A percentile compares a stretch with the other conserved stretches of the same genome.
Evolutionary conservation across 2,329 filamentous ascomycete species (phyloP).

Genomic region (Cladorrhinum sp.): DNA sequence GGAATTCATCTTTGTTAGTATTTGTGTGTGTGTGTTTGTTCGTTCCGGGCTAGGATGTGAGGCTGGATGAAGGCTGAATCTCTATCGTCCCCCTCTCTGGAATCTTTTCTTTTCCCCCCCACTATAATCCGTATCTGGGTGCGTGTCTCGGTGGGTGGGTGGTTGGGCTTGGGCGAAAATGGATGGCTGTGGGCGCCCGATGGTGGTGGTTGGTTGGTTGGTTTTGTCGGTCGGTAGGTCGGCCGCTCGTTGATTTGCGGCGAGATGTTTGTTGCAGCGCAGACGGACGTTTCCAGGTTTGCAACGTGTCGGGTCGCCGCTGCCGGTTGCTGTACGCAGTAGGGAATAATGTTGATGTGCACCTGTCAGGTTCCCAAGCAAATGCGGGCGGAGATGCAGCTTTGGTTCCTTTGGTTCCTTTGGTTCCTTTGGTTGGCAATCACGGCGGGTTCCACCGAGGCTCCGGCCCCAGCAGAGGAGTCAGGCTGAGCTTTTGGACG

Average conservation of each 20-base stretch:
- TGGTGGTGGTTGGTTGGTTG: not conserved
- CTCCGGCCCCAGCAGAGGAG: slow-evolving; percentile 11
- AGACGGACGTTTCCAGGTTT: too few relatives aligned
- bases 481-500: not conserved
- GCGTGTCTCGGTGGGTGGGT: not conserved
- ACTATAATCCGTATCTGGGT: not conserved
- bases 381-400: slow-evolving; percentile 9
- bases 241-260: not conserved
- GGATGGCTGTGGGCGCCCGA: not conserved
- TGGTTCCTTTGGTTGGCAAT: slow-evolving; percentile 11
- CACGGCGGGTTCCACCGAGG: slow-evolving; percentile 15
- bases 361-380: not conserved
- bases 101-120: too few relatives aligned
- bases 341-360: not conserved
- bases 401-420: too few relatives aligned
- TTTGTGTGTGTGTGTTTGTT: slow-evolving; percentile 1
- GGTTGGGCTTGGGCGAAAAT: not conserved
- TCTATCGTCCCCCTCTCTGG: too few relatives aligned
- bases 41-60: not conserved
- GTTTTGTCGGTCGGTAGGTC: not conserved
- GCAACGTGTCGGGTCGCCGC: not conserved
- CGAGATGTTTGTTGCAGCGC: too few relatives aligned
- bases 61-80: too few relatives aligned
- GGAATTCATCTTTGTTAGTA: slow-evolving; percentile 27
- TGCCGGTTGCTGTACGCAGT: not conserved